Conservation (phyloP, 306 rosid genomes). For the Phaseolus lunatus region DNA sequence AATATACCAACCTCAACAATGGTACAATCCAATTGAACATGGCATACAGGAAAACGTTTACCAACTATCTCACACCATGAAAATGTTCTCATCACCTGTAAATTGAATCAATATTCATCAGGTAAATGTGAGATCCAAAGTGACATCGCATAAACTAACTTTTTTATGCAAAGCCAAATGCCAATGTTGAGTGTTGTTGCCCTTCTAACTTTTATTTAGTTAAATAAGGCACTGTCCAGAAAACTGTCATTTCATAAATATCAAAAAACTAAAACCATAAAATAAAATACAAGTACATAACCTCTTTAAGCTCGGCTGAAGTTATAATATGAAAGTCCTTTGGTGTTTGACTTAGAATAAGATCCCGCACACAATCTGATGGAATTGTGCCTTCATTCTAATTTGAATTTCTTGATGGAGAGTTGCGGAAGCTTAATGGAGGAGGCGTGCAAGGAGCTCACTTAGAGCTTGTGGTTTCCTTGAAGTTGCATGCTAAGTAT, state of each 20-base stretch:
- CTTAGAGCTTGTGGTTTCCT: no score
- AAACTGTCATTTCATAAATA: conserved; percentile 4
- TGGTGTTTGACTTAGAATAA: conserved; percentile 55
- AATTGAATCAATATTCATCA: conserved; percentile 36
- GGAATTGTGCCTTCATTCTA: no score
- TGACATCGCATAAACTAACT: conserved; percentile 13
- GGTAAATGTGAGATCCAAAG: conserved; percentile 28
- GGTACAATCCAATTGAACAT: conserved; percentile 71
- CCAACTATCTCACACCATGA: conserved; percentile 91
- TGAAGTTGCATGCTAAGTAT: no score
- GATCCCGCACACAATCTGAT: conserved; percentile 61
- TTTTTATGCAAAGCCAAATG: neutral
- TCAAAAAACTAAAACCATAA: conserved; percentile 24
- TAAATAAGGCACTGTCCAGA: neutral
- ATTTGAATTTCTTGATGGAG: no score
- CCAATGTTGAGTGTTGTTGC: neutral
- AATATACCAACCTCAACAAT: conserved; percentile 73
- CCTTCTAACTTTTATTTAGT: conserved; percentile 2
- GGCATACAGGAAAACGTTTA: conserved; percentile 87
- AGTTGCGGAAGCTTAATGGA: no score
- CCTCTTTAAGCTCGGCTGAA: conserved; percentile 84
- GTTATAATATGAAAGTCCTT: conserved; percentile 68
- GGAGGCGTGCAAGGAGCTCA: no score
- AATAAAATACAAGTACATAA: conserved; percentile 42
- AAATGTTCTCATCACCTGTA: conserved; percentile 79